phyloP scores from a whole-genome alignment of 352 stramenopile genomes.

The Pythium volutum region DNA sequence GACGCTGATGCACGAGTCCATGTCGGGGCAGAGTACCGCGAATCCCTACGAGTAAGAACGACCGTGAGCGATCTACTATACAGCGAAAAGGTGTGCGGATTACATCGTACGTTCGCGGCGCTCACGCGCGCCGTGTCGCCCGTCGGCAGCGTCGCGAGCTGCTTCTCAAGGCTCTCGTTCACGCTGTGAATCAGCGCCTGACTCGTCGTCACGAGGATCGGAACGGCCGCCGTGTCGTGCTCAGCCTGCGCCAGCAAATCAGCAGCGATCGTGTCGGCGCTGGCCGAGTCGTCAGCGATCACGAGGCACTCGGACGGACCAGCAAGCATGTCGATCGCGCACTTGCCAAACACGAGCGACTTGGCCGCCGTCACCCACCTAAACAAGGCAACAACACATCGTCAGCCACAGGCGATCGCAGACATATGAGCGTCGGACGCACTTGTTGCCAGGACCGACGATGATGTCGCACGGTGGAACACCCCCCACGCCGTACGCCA shows the following conservation, averaged over 20 bases:
- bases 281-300: conserved; percentile 92
- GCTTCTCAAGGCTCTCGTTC: conserved; percentile 77
- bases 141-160: conserved; percentile 75
- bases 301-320: conserved; percentile 98
- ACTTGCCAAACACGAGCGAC: conserved; percentile 95
- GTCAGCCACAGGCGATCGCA: background rate
- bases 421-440: background rate
- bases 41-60: conserved; percentile 43
- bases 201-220: conserved; percentile 94
- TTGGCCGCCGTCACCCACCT: conserved; percentile 99
- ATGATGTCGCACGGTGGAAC: conserved; percentile 97
- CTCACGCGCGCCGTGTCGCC: conserved; percentile 62
- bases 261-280: conserved; percentile 62
- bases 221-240: conserved; percentile 96
- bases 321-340: conserved; percentile 99
- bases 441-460: conserved; percentile 97
- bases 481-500: conserved; percentile 94
- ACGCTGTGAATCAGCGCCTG: conserved; percentile 86
- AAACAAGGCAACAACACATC: background rate
- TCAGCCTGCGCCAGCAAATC: conserved; percentile 90
- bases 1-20: conserved; percentile 74
- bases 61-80: background rate
- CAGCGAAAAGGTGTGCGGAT: background rate
- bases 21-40: conserved; percentile 67
- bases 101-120: conserved; percentile 39